Base-by-base conservation (phyloP, 140 eudicot genomes). In the Oenanthe javanica region DNA sequence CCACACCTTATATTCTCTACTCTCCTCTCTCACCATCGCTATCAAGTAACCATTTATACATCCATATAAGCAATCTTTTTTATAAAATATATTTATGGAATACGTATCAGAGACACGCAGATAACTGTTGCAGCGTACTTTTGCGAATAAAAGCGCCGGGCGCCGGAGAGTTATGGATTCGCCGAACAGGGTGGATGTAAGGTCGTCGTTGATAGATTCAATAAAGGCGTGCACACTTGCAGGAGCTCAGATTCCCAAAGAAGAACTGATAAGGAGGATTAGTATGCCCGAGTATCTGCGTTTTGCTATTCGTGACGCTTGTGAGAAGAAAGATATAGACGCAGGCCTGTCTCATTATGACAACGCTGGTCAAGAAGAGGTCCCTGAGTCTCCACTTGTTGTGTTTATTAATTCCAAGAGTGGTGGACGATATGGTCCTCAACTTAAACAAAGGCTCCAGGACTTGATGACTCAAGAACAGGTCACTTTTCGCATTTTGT, bases 401-500 rank as follows among this genome's bases (percentile, higher is more conserved):
- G 97, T 93, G 61, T 93, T 93, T 57, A 81, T 93, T 61, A 93
- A 93, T 86, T 83, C 97, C 8, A 86, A 85, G 52, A 90, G 97
- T 55, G 92, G 96, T 23, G 97, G 97, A 0, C 88, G 94, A 1
- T 92, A 90, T 70, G 97, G 97, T 5, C 85, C 89, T 21, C 87
- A 83, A 10, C 89, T 93, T 70, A 87, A 77, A 85, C 80, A 81
- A 14, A 80, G 92, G 61, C 81, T 93, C 18, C 86, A 89, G 79
- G 84, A 84, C 6, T 84, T 93, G 80, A 90, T 90, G 91, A 89
- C 93, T 10, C 94, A 85, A 75, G 96, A 93, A 83, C 97, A 93
- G 94, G 97, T 93, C 49, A 57, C 36, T 12, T 50, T 11, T 79
- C 72, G 50, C 66, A 18, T 16, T 16, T 14, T 31, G 52, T 49